These are phyloP conservation scores for Aspergillus hancockii DNA, from an alignment of 495 filamentous ascomycete genomes.

Conservation along the genomic window DNA sequence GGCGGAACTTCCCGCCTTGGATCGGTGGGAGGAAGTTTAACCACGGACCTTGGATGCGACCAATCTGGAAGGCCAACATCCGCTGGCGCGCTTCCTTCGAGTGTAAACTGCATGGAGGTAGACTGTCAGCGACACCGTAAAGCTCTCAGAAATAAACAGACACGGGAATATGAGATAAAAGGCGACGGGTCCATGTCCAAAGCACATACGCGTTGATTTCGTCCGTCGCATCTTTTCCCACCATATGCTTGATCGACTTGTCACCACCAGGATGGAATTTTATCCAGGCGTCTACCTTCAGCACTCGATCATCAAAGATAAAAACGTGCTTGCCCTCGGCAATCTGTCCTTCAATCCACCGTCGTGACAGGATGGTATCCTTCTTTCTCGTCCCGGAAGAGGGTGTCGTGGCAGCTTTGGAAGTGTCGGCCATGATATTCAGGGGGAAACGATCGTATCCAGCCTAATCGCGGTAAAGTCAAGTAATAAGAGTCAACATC, in stretches of 20 bases:
- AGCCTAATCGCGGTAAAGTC: conserved; percentile 5
- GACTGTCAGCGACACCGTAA: conserved; percentile 7
- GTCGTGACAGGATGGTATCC: conserved; percentile 60
- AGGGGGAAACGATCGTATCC: not conserved
- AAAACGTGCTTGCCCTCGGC: conserved; percentile 81
- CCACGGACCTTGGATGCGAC: conserved; percentile 80
- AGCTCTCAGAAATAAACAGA: no score
- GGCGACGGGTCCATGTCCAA: not conserved
- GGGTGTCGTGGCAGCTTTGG: conserved; percentile 4
- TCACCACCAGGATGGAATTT: conserved; percentile 90
- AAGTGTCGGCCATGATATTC: conserved; percentile 5
- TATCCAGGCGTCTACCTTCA: conserved; percentile 87
- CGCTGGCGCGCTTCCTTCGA: conserved; percentile 71
- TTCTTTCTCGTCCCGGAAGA: conserved; percentile 40
- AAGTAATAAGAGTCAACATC: conserved; percentile 9
- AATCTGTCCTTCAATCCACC: conserved; percentile 84
- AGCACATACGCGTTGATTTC: conserved; percentile 83
- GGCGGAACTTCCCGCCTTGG: conserved; percentile 83
- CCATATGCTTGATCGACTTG: conserved; percentile 91
- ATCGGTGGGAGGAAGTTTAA: conserved; percentile 88
- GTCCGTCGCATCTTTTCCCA: conserved; percentile 94
- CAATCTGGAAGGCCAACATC: conserved; percentile 85
- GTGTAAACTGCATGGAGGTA: conserved; percentile 64
- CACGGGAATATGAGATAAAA: not conserved
- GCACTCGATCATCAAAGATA: conserved; percentile 75